Evolutionary conservation across 495 filamentous ascomycete genomes (phyloP).

Genomic region (Trichoderma erinaceum): DNA sequence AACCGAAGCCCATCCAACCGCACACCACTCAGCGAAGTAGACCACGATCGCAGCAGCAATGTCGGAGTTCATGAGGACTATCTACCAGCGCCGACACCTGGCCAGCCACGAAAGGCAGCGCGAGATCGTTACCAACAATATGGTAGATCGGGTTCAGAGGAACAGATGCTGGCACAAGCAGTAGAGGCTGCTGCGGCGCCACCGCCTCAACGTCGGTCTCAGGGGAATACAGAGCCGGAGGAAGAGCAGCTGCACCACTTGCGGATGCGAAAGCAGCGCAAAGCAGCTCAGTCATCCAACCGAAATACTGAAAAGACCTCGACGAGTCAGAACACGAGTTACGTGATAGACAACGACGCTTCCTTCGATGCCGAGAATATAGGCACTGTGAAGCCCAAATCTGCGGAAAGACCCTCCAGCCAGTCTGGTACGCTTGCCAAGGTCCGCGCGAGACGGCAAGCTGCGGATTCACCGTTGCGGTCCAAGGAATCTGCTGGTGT

Average conservation of each 20-base stretch:
- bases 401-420: constrained; percentile 54
- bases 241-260: constrained; percentile 60
- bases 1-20: constrained; percentile 68
- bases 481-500: constrained; percentile 57
- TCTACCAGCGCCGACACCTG: constrained; percentile 89
- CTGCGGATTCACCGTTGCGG: constrained; percentile 46
- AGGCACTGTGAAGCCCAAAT: constrained; percentile 53
- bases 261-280: constrained; percentile 59
- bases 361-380: constrained; percentile 51
- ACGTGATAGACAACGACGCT: constrained; percentile 50
- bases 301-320: constrained; percentile 39
- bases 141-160: constrained; percentile 36
- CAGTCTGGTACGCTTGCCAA: constrained; percentile 66
- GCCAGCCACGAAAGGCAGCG: constrained; percentile 86
- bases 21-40: constrained; percentile 83
- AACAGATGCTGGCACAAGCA: constrained; percentile 28
- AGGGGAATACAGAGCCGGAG: constrained; percentile 59
- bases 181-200: constrained; percentile 27
- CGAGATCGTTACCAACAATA: constrained; percentile 52
- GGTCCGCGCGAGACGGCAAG: constrained; percentile 58
- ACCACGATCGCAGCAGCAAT: constrained; percentile 65
- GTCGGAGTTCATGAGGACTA: constrained; percentile 65
- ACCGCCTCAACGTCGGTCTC: constrained; percentile 44
- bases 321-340: constrained; percentile 52
- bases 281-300: constrained; percentile 39